Evolutionary conservation across 345 rosid genomes (phyloP).

Genomic region (Turnera subulata): DNA sequence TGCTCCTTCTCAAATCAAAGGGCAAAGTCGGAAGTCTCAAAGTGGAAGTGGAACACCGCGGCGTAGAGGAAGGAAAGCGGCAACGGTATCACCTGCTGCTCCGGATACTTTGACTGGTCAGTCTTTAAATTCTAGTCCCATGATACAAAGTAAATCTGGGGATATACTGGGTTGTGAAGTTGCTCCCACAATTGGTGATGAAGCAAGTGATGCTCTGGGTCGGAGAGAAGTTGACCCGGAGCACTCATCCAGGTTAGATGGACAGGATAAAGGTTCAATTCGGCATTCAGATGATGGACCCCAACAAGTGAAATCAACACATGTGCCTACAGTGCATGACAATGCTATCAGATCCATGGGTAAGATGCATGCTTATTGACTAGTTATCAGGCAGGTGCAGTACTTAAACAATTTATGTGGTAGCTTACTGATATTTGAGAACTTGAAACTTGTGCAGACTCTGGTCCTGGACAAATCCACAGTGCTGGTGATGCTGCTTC

Average conservation of each 20-base stretch:
- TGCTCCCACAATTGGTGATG: constrained; percentile 1
- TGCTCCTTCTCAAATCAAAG: constrained; percentile 24
- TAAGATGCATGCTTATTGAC: constrained; percentile 20
- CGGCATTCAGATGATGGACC: constrained; percentile 14
- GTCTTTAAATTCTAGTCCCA: constrained; percentile 35
- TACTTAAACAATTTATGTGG: not conserved
- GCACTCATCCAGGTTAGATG: constrained; percentile 7
- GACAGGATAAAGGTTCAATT: constrained; percentile 11
- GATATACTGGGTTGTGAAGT: constrained; percentile 22
- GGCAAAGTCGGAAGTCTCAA: constrained; percentile 43
- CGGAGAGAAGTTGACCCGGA: constrained; percentile 15
- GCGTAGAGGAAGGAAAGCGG: constrained; percentile 61
- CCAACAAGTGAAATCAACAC: constrained; percentile 15
- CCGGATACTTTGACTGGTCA: constrained; percentile 47
- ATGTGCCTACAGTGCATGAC: constrained; percentile 13
- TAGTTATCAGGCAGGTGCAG: constrained; percentile 5
- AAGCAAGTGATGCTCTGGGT: constrained; percentile 1
- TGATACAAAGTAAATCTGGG: constrained; percentile 24
- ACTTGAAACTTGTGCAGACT: constrained; percentile 12
- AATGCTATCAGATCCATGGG: constrained; percentile 15
- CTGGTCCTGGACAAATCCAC: constrained; percentile 13
- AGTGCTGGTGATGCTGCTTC: constrained; percentile 14
- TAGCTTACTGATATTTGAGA: constrained; percentile 10
- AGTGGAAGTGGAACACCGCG: constrained; percentile 43
- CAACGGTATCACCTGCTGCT: constrained; percentile 25